Percentiles rank a stretch among this genome's conserved stretches.
These are phyloP conservation scores for Boletus speciosus DNA, from an alignment of 768 basidiomycete species.

Conservation along the genomic window DNA sequence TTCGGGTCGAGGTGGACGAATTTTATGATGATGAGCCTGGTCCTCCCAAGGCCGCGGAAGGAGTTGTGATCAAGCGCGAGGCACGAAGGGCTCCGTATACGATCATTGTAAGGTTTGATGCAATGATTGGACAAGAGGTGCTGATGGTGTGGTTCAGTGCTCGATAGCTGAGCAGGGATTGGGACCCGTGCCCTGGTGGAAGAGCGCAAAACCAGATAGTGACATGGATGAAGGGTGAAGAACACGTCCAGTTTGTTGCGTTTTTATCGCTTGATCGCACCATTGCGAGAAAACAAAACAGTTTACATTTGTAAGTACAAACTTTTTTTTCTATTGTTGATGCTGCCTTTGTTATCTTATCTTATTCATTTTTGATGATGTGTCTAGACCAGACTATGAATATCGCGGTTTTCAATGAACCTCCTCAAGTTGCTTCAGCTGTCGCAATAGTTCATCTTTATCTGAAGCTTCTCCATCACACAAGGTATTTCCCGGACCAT, in stretches of 20 bases:
- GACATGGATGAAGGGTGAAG: constrained; percentile 38
- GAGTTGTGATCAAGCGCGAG: constrained; percentile 54
- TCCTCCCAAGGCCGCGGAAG: constrained; percentile 71
- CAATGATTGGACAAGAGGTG: no score
- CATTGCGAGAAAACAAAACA: not conserved
- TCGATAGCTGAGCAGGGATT: constrained; percentile 83
- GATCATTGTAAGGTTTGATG: constrained; percentile 50
- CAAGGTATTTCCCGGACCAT: not conserved
- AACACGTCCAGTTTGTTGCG: not conserved
- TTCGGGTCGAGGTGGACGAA: constrained; percentile 77
- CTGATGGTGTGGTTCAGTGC: constrained; percentile 44
- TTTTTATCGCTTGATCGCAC: not conserved
- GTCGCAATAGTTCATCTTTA: not conserved
- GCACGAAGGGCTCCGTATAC: constrained; percentile 59
- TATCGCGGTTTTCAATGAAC: not conserved
- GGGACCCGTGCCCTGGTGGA: constrained; percentile 77
- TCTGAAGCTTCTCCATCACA: not conserved
- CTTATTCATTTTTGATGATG: not conserved
- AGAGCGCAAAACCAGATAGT: constrained; percentile 41
- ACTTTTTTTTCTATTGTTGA: not conserved
- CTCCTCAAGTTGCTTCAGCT: not conserved
- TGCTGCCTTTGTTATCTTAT: not conserved
- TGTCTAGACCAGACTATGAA: not conserved
- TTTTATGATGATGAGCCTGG: constrained; percentile 87
- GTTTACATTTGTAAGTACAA: constrained; percentile 1